Base-by-base conservation (phyloP, 352 stramenopile genomes). In the Phytopythium aichiense region DNA sequence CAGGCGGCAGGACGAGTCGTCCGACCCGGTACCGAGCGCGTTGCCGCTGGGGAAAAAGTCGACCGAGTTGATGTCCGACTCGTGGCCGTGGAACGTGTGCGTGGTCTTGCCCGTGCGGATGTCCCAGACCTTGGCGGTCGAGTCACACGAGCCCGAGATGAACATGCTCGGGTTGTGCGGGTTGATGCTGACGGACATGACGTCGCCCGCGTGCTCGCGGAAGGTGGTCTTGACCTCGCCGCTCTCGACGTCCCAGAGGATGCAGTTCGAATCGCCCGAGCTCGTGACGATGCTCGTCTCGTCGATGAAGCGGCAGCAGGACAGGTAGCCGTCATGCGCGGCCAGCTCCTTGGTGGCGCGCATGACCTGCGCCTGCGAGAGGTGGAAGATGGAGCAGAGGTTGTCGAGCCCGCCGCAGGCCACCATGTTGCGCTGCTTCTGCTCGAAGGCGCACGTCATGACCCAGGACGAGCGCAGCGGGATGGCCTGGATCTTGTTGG, bases 381-480 rank as follows among this genome's bases (percentile, higher is more conserved):
- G 76, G 68, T 98, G 94, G 75, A 99, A 99, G 66, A 99, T 98
- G n/a, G 96, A 99, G 79, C 98, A 99, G 50, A 99, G 76, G 79
- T 99, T 99, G 77, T 99, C 97, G 8, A 99, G 81, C 13, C 98
- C 98, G 49, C 98, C 98, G 71, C 96, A 99, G 1, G 98, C 98
- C 42, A 99, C 95, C 76, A 99, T 92, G 68, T 98, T 97, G 61
- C 96, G 91, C 64, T 97, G 92, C 50, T 94, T 94, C 71, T 98
- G 97, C 82, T 99, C 98, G 67, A 99, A 99, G 7, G 96, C 97
- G 65, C 98, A 99, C 9, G 96, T 99, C 98, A 99, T 99, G 61
- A 99, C 98, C 95, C 98, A 99, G 23, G 88, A 98, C 16, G 92
- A 98, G 37, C 97, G 95, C 40, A 99, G 75, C 37, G 94, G 91